Base-by-base conservation (phyloP, 345 rosid species). In the Cardamine chenopodiifolia region DNA sequence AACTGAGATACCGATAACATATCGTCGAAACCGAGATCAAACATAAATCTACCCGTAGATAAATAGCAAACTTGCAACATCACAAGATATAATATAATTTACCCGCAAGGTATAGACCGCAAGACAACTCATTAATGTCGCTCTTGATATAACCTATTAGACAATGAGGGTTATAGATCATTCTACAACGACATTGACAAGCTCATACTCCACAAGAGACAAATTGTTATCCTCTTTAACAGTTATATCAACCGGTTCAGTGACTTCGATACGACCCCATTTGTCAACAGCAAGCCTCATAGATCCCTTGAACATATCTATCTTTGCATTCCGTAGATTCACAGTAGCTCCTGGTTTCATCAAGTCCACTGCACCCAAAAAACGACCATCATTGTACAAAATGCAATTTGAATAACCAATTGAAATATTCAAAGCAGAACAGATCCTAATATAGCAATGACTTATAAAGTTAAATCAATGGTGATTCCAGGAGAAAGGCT, bases 221-320 rank as follows among this genome's bases (percentile, higher is more conserved):
- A 82, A 7, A 80, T 82, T 82, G 77, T 78, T 83, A 29, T 84
- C 85, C 3, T 80, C 83, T 52, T 82, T 82, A 47, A 86, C 83
- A 45, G 19, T 74, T 39, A 83, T 73, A 2, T 73, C 71, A 14
- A 66, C 79, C 0, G 86, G 84, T 32, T 83, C 82, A 6, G 70
- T 71, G 48, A 64, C 83, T 54, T 86, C 86, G 2, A 82, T 42
- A 20, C 81, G 86, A 48, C 89, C 89, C 87, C 87, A 86, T 82
- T 82, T 85, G 80, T 85, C 89, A 42, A 85, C 86, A 45, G 86
- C 89, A 54, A 83, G 68, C 77, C 89, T 83, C 86, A 85, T 82
- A 0, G 86, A 82, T 50, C 86, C 85, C 59, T 82, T 85, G 55
- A 83, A 85, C 89, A 83, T 83, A 42, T 83, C 89, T 9, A 85